Percentiles rank a stretch among this genome's conserved stretches.
Conservation (phyloP, 257 asterid species). For the Henckelia pumila region DNA sequence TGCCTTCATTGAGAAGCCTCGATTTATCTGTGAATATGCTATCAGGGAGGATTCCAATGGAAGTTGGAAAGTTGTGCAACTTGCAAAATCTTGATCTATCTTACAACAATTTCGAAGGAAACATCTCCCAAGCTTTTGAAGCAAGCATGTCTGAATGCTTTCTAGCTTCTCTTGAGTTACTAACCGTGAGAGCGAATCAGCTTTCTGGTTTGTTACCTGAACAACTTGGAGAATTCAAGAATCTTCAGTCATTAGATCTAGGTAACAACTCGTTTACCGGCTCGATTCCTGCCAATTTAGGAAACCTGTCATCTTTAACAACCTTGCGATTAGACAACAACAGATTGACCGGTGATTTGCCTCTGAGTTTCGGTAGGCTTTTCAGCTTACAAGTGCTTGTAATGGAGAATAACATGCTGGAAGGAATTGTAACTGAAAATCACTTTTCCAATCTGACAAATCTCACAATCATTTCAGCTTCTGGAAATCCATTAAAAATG, state of each 20-base stretch:
- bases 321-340: constrained; percentile 16
- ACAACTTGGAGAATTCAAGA: constrained; percentile 20
- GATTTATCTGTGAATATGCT: constrained; percentile 24
- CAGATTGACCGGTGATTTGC: constrained; percentile 32
- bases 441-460: constrained; percentile 34
- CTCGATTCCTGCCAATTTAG: constrained; percentile 25
- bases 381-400: constrained; percentile 9
- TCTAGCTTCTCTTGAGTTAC: background rate
- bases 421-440: constrained; percentile 31
- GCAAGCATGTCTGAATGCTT: constrained; percentile 15
- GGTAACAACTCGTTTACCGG: constrained; percentile 26
- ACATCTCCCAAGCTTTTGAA: constrained; percentile 14
- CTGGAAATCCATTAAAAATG: constrained; percentile 24
- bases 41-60: constrained; percentile 25
- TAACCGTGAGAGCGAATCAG: background rate
- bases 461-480: constrained; percentile 11
- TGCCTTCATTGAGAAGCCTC: constrained; percentile 12
- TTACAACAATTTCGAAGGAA: constrained; percentile 26
- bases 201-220: constrained; percentile 26
- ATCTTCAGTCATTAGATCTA: constrained; percentile 18
- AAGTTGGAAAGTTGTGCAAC: constrained; percentile 22
- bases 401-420: constrained; percentile 24
- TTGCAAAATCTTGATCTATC: constrained; percentile 16
- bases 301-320: constrained; percentile 20
- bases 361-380: constrained; percentile 31